These are phyloP conservation scores for Pavlovales sp. DNA, from an alignment of 208 protist genomes.

Conservation along the genomic window DNA sequence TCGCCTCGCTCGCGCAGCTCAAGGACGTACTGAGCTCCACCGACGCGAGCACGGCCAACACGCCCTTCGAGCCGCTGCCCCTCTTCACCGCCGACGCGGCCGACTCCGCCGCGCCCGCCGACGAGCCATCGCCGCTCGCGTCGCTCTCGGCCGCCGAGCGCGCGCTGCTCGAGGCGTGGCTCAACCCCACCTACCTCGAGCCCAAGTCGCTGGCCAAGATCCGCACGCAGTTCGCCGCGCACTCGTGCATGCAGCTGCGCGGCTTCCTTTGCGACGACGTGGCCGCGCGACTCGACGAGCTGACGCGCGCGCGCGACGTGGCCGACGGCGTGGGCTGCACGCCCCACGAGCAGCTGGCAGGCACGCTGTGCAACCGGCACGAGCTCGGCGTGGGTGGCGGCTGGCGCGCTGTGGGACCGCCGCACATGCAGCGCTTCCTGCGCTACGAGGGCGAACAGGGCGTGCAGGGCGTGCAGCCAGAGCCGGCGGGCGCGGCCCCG, in stretches of 20 bases:
- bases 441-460: background rate
- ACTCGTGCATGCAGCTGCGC: slow-evolving; percentile 14
- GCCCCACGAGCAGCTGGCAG: background rate
- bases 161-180: background rate
- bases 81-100: background rate
- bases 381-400: background rate
- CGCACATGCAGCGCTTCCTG: slow-evolving; percentile 52
- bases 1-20: slow-evolving; percentile 32
- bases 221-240: slow-evolving; percentile 6
- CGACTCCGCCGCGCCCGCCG: background rate
- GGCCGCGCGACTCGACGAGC: background rate
- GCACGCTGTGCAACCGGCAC: background rate
- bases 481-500: background rate
- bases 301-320: background rate
- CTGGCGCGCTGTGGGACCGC: slow-evolving; percentile 33
- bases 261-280: slow-evolving; percentile 38
- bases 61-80: background rate
- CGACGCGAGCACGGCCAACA: background rate
- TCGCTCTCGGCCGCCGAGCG: background rate
- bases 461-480: background rate
- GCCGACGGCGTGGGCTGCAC: background rate
- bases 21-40: background rate
- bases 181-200: slow-evolving; percentile 47
- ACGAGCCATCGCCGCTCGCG: background rate
- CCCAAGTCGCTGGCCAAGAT: background rate